A percentile compares a stretch with the other conserved stretches of the same genome.
phyloP scores from a whole-genome alignment of 495 filamentous ascomycete genomes.

The Podospora didyma region DNA sequence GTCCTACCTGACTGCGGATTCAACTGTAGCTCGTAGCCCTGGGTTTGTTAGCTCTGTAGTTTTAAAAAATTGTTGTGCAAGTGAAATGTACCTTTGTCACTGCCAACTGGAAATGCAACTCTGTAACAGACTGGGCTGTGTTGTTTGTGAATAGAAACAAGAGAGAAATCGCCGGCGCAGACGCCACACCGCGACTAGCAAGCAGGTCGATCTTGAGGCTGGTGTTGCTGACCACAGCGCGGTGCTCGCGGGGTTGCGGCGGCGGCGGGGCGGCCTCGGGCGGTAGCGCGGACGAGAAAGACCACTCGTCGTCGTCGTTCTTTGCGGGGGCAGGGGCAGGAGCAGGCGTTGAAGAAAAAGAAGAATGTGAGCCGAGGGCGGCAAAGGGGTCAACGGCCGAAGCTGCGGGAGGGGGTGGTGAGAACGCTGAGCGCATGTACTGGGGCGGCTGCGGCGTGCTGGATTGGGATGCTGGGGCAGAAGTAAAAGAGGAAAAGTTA shows the following conservation, averaged over 20 bases:
- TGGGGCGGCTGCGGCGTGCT: conserved; percentile 44
- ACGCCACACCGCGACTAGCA: conserved; percentile 36
- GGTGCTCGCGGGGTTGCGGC: conserved; percentile 40
- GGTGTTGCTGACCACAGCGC: conserved; percentile 44
- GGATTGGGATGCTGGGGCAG: conserved; percentile 37
- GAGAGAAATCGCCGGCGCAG: conserved; percentile 57
- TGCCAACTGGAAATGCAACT: conserved; percentile 86
- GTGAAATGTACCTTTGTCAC: conserved; percentile 75
- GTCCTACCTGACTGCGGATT: conserved; percentile 77
- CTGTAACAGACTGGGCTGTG: conserved; percentile 62
- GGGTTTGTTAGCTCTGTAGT: conserved; percentile 3
- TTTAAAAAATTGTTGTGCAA: background rate
- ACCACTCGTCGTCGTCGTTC: conserved; percentile 85
- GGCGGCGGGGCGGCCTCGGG: conserved; percentile 42
- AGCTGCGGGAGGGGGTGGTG: conserved; percentile 34
- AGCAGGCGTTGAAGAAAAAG: conserved; percentile 32
- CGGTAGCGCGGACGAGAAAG: conserved; percentile 83
- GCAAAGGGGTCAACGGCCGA: conserved; percentile 62
- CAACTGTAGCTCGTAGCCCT: conserved; percentile 78
- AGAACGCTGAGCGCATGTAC: conserved; percentile 31
- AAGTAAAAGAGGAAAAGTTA: conserved; percentile 54
- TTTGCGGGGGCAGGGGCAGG: conserved; percentile 30
- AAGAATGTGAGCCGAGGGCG: conserved; percentile 48
- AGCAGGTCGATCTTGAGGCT: conserved; percentile 49
- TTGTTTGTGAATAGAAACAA: conserved; percentile 75